Evolutionary conservation across 2,329 filamentous ascomycete genomes (phyloP).

Genomic region (Colletotrichum cuscutae): DNA sequence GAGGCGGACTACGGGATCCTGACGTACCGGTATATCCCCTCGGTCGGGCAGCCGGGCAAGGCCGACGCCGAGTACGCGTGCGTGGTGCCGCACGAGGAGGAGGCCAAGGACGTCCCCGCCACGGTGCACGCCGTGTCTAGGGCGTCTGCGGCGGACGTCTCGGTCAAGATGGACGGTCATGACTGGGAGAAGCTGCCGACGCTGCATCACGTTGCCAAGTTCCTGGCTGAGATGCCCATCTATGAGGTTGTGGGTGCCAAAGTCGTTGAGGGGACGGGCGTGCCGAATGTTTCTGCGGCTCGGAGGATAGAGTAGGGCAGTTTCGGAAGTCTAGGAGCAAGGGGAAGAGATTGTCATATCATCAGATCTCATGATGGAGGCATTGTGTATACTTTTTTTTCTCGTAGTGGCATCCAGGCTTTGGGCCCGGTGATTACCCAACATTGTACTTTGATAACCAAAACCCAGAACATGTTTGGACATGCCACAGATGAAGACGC

Average conservation of each 20-base stretch:
- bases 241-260: slow-evolving; percentile 66
- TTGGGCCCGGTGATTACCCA: background rate
- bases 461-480: background rate
- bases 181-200: slow-evolving; percentile 68
- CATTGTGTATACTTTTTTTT: background rate
- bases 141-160: slow-evolving; percentile 48
- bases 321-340: background rate
- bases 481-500: background rate
- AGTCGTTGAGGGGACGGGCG: slow-evolving; percentile 64
- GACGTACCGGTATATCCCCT: slow-evolving; percentile 67
- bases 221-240: slow-evolving; percentile 65
- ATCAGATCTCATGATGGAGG: background rate
- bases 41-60: slow-evolving; percentile 59
- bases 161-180: slow-evolving; percentile 58
- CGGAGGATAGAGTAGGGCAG: slow-evolving; percentile 28
- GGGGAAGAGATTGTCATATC: background rate
- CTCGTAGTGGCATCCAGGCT: background rate
- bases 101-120: slow-evolving; percentile 43
- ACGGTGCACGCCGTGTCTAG: slow-evolving; percentile 46
- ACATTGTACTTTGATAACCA: background rate
- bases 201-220: slow-evolving; percentile 65
- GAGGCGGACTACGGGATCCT: slow-evolving; percentile 58
- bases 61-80: slow-evolving; percentile 65
- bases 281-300: slow-evolving; percentile 53
- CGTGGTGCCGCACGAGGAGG: slow-evolving; percentile 48